Conservation (phyloP, 345 rosid genomes). For the Capsella bursapastoris region DNA sequence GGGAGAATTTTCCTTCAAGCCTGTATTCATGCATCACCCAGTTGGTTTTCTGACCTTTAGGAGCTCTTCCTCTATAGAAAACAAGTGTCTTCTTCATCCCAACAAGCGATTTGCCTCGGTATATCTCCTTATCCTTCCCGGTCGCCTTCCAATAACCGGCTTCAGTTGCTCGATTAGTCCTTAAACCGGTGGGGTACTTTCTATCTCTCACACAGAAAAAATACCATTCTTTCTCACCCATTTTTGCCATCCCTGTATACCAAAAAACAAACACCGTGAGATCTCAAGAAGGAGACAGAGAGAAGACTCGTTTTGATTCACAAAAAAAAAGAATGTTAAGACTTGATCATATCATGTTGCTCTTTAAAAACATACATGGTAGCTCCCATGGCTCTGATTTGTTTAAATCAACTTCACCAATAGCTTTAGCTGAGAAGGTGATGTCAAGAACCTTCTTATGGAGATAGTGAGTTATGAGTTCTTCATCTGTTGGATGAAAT, state of each 20-base stretch:
- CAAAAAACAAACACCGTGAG: slow-evolving; percentile 1
- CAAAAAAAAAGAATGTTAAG: slow-evolving; percentile 12
- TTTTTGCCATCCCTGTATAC: slow-evolving; percentile 84
- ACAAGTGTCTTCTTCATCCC: slow-evolving; percentile 98
- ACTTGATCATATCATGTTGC: background rate
- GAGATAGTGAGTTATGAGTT: slow-evolving; percentile 85
- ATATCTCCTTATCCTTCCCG: slow-evolving; percentile 89
- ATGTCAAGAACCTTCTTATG: slow-evolving; percentile 70
- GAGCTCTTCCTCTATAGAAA: slow-evolving; percentile 91
- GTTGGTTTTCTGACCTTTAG: slow-evolving; percentile 79
- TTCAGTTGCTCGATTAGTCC: slow-evolving; percentile 90
- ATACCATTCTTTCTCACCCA: slow-evolving; percentile 99
- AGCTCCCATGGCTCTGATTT: slow-evolving; percentile 98
- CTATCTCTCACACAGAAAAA: slow-evolving; percentile 90
- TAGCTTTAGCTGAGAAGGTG: slow-evolving; percentile 70
- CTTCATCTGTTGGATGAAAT: slow-evolving; percentile 97
- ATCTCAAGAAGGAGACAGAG: background rate
- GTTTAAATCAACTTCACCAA: slow-evolving; percentile 95
- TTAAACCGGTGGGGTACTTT: slow-evolving; percentile 87
- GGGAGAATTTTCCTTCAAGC: slow-evolving; percentile 74
- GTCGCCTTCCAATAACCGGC: slow-evolving; percentile 98
- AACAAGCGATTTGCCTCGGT: slow-evolving; percentile 69
- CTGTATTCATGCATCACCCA: slow-evolving; percentile 97
- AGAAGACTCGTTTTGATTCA: background rate
- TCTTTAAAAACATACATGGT: slow-evolving; percentile 59